Evolutionary conservation across 371 early-diverging fungal genomes (phyloP).

Genomic region (Actinomortierella ambigua): DNA sequence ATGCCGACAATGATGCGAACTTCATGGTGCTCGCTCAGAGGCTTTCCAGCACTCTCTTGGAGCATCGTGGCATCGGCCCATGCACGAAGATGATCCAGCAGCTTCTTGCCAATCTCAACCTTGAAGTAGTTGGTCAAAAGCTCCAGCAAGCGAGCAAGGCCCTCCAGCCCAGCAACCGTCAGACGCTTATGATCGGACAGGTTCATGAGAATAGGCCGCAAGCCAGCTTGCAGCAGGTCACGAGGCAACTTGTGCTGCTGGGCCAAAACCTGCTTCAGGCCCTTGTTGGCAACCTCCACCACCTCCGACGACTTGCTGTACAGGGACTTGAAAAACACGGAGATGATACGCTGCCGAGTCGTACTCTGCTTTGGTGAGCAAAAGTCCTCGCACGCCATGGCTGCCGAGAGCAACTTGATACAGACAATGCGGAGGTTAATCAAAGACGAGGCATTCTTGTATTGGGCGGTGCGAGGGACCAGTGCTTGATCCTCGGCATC

Average conservation of each 20-base stretch:
- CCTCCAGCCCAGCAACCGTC: constrained; percentile 92
- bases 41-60: constrained; percentile 78
- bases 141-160: constrained; percentile 91
- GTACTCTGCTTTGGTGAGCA: constrained; percentile 69
- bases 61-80: constrained; percentile 91
- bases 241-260: constrained; percentile 93
- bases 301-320: constrained; percentile 93
- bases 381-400: constrained; percentile 89
- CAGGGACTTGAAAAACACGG: constrained; percentile 97
- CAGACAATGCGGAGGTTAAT: constrained; percentile 93
- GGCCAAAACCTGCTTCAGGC: constrained; percentile 87
- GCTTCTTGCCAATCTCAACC: constrained; percentile 96
- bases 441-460: constrained; percentile 81
- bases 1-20: constrained; percentile 94
- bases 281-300: constrained; percentile 93
- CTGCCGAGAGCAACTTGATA: constrained; percentile 92
- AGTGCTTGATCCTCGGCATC: constrained; percentile 98
- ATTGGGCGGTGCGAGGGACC: constrained; percentile 82
- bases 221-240: constrained; percentile 94
- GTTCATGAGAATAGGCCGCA: constrained; percentile 94
- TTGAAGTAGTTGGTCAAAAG: constrained; percentile 97
- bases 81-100: constrained; percentile 92
- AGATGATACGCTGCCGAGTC: constrained; percentile 88
- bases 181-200: constrained; percentile 93
- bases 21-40: constrained; percentile 88